phyloP scores from a whole-genome alignment of 306 rosid genomes.

The Vigna mungo region DNA sequence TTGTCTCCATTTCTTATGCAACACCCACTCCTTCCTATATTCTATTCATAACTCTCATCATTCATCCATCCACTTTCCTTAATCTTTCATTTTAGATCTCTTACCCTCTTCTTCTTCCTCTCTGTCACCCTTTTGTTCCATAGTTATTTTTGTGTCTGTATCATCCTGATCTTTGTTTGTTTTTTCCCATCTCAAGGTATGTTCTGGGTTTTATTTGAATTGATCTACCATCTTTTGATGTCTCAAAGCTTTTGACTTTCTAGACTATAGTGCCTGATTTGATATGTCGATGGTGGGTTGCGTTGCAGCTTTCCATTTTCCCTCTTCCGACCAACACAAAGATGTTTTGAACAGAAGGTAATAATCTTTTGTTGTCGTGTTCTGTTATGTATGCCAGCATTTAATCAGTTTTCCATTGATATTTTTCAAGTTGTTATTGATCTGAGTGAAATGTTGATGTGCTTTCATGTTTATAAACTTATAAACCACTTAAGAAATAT shows the following conservation, averaged over 20 bases:
- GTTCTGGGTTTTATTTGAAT: neutral
- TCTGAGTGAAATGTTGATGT: neutral
- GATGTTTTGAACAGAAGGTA: slow-evolving; percentile 29
- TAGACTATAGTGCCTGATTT: slow-evolving; percentile 25
- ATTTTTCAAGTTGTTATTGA: neutral
- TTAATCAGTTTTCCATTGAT: neutral
- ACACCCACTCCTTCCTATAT: slow-evolving; percentile 48
- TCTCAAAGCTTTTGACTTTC: slow-evolving; percentile 31
- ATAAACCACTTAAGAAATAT: neutral
- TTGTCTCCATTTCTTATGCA: slow-evolving; percentile 46
- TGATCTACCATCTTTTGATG: slow-evolving; percentile 16
- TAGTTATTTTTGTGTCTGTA: neutral
- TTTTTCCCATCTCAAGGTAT: slow-evolving; percentile 40
- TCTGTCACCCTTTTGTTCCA: slow-evolving; percentile 10
- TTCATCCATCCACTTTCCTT: slow-evolving; percentile 19
- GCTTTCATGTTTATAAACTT: slow-evolving; percentile 3
- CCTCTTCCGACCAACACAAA: slow-evolving; percentile 6
- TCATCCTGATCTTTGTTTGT: slow-evolving; percentile 13
- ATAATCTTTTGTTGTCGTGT: slow-evolving; percentile 29
- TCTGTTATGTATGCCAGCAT: slow-evolving; percentile 6
- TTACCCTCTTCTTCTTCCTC: neutral
- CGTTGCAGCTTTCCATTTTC: slow-evolving; percentile 44
- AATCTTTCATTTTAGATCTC: slow-evolving; percentile 38
- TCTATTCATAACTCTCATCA: slow-evolving; percentile 38
- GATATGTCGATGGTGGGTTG: slow-evolving; percentile 16